A percentile compares a stretch with the other conserved stretches of the same genome.
Evolutionary conservation across 148 eudicot genomes (phyloP).

Genomic region (Gaultheria prostrata): DNA sequence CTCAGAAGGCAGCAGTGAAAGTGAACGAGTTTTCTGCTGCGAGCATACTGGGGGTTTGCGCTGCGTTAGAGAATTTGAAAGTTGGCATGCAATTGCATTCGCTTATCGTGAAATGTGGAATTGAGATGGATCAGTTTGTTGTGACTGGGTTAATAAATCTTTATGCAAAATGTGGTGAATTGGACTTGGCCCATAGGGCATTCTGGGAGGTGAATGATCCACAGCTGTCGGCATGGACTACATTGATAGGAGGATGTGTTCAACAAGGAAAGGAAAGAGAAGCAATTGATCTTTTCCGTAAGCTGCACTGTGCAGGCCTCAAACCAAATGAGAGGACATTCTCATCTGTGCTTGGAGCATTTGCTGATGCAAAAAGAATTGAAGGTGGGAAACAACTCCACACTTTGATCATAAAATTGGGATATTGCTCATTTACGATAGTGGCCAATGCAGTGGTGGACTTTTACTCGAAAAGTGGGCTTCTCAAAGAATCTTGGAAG

Average conservation of each 20-base stretch:
- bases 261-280: conserved; percentile 28
- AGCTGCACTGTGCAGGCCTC: conserved; percentile 28
- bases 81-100: conserved; percentile 43
- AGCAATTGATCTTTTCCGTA: conserved; percentile 34
- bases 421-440: conserved; percentile 26
- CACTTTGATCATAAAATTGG: conserved; percentile 30
- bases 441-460: conserved; percentile 38
- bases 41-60: conserved; percentile 34
- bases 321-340: conserved; percentile 41
- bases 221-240: conserved; percentile 42
- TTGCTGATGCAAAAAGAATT: conserved; percentile 20
- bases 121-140: conserved; percentile 37
- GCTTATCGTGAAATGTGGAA: conserved; percentile 29
- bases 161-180: conserved; percentile 35
- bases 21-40: conserved; percentile 35
- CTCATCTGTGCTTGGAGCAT: conserved; percentile 41
- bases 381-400: conserved; percentile 36
- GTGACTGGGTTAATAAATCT: conserved; percentile 36
- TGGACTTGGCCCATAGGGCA: conserved; percentile 29
- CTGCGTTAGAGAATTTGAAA: conserved; percentile 25
- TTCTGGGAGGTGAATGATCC: conserved; percentile 29
- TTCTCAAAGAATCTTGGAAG: conserved; percentile 26
- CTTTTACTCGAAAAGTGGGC: conserved; percentile 32
- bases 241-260: conserved; percentile 41
- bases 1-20: conserved; percentile 27